Evolutionary conservation across 179 eudicot species (phyloP).

Genomic region (Silene noctiflora): DNA sequence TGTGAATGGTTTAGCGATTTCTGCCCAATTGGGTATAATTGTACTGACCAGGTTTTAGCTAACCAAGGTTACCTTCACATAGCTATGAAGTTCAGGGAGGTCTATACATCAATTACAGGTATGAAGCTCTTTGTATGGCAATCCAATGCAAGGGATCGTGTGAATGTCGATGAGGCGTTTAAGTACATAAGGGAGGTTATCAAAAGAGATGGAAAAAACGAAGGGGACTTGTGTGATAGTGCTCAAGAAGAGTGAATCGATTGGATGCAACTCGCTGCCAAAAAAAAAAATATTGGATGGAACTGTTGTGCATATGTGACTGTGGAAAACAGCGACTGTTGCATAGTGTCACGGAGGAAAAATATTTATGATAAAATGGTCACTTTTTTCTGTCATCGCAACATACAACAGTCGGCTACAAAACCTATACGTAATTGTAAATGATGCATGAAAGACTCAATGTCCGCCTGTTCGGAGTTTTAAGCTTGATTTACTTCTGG

Average conservation of each 20-base stretch:
- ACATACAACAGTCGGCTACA: no score
- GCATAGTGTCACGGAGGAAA: no score
- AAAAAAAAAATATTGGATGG: no score
- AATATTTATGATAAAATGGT: no score
- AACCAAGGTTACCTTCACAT: conserved; percentile 88
- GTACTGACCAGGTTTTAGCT: conserved; percentile 68
- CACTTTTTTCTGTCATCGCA: no score
- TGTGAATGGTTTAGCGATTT: conserved; percentile 93
- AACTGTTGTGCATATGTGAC: no score
- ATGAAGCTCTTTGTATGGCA: conserved; percentile 94
- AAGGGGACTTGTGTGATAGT: conserved; percentile 46
- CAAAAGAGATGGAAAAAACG: conserved; percentile 88
- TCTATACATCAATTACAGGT: conserved; percentile 64
- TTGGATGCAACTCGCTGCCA: no score
- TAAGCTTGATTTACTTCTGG: no score
- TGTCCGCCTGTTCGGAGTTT: no score
- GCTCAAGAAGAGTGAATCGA: neutral
- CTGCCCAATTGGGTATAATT: conserved; percentile 59
- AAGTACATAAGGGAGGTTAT: conserved; percentile 79
- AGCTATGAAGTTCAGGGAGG: conserved; percentile 89
- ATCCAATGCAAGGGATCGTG: conserved; percentile 69
- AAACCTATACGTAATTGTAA: no score
- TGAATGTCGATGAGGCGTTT: conserved; percentile 73
- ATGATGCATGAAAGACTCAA: no score
- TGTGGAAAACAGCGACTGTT: no score